A percentile compares a stretch with the other conserved stretches of the same genome.
These are phyloP conservation scores for Aspergillus pseudoterreus DNA, from an alignment of 2,329 filamentous ascomycete species.

Conservation along the genomic window DNA sequence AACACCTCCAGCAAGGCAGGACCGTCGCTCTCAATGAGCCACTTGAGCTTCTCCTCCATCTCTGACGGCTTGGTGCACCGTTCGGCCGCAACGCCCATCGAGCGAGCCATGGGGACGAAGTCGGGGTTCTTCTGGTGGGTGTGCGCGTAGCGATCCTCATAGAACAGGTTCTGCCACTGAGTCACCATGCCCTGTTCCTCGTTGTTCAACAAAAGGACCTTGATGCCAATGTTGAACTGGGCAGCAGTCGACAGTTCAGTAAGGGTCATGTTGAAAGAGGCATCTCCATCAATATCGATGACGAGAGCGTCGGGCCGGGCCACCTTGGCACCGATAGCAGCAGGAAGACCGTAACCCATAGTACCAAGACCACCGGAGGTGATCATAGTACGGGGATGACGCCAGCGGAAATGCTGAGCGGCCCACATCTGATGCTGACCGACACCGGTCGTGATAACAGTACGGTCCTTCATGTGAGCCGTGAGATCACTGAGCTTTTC, in stretches of 20 bases:
- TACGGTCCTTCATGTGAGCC: constrained; percentile 72
- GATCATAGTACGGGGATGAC: constrained; percentile 86
- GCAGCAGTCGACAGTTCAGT: constrained; percentile 90
- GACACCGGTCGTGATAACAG: constrained; percentile 88
- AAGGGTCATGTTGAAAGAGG: constrained; percentile 98
- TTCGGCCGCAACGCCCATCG: constrained; percentile 80
- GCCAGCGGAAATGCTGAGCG: constrained; percentile 95
- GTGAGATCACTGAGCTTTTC: constrained; percentile 85
- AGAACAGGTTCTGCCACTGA: constrained; percentile 97
- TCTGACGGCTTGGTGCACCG: constrained; percentile 72
- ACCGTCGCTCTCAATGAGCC: constrained; percentile 86
- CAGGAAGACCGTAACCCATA: constrained; percentile 93
- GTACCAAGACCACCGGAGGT: constrained; percentile 93
- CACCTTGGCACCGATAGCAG: constrained; percentile 93
- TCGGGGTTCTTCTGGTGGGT: constrained; percentile 95
- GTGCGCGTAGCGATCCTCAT: constrained; percentile 86
- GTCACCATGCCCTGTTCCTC: constrained; percentile 99
- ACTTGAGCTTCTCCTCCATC: constrained; percentile 72
- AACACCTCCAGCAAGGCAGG: constrained; percentile 89
- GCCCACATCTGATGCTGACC: constrained; percentile 99
- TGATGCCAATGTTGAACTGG: constrained; percentile 95
- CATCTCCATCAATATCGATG: constrained; percentile 94
- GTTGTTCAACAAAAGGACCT: constrained; percentile 93
- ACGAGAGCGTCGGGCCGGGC: constrained; percentile 77
- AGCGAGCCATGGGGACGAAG: constrained; percentile 87